A percentile compares a stretch with the other conserved stretches of the same genome.
Conservation (phyloP, 2,329 filamentous ascomycete genomes). For the Fusarium sp. region DNA sequence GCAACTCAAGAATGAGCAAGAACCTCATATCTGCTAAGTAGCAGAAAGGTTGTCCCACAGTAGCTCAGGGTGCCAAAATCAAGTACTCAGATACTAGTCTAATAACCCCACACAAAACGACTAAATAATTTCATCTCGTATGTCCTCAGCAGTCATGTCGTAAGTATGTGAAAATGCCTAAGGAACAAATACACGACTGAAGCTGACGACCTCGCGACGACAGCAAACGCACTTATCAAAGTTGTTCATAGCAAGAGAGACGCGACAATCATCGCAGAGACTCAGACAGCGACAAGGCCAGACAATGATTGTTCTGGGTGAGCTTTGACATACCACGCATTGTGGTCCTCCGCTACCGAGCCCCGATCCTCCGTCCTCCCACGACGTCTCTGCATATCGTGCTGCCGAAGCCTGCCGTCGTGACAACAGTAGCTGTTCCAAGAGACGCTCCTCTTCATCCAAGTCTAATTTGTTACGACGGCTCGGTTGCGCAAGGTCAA, state of each 20-base stretch:
- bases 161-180: conserved; percentile 5
- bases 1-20: conserved; percentile 19
- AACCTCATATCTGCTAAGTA: neutral
- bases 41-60: conserved; percentile 6
- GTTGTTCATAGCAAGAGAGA: conserved; percentile 95
- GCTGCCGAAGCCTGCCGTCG: conserved; percentile 52
- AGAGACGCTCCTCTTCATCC: conserved; percentile 69
- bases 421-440: conserved; percentile 70
- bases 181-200: conserved; percentile 91
- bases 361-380: conserved; percentile 77
- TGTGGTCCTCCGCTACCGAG: conserved; percentile 79
- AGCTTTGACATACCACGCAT: conserved; percentile 92
- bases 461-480: conserved; percentile 58
- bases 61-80: neutral
- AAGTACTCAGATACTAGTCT: neutral
- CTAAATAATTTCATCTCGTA: neutral
- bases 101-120: neutral
- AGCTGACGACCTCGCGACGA: conserved; percentile 86
- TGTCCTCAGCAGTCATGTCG: neutral
- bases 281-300: conserved; percentile 97
- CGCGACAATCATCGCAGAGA: conserved; percentile 93
- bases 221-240: conserved; percentile 97
- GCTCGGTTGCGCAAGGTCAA: conserved; percentile 18
- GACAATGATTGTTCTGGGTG: conserved; percentile 87
- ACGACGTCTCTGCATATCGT: conserved; percentile 54